Base-by-base conservation (phyloP, 2,329 filamentous ascomycete species). In the Neoscytalidium dimidiatum region DNA sequence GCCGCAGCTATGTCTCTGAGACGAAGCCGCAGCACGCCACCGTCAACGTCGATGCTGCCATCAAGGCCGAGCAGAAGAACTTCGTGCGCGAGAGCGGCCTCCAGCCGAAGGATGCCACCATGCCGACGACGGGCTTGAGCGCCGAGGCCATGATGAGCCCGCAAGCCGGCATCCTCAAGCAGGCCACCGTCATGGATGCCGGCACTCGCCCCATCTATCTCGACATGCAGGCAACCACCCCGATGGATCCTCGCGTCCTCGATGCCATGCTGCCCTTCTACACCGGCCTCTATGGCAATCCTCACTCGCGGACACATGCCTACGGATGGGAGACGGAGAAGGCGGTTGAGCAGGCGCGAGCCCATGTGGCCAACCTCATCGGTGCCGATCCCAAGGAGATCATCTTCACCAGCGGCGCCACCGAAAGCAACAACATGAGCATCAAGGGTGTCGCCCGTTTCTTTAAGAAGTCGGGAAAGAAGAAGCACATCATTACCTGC, bases 341-440 rank as follows among this genome's bases (percentile, higher is more conserved):
- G 80, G 94, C 92, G 0, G 90, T 96, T 23, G 95, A 99, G 77
- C 86, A 92, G 68, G 94, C 95, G 48, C 88, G 95, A 72, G 86
- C 86, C 71, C 87, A 98, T 74, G 85, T 98, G 69, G 95, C 95
- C 3, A 85, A 85, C 43, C 85, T 99, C 64, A 95, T 99, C 69
- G 94, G 94, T 28, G 95, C 95, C 29, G 93, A 99, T 76, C 84
- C 95, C 5, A 99, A 99, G 80, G 95, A 99, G 77, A 98, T 99
- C 69, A 96, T 99, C 72, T 98, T 99, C 81, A 99, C 95, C 6
- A 97, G 94, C 73, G 95, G 95, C 64, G 95, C 95, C 17, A 99
- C 95, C 0, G 95, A 99, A 82, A 97, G 93, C 76, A 99, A 99
- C 81, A 99, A 99, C 74, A 99, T 99, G 95, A 97, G 93, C 79